Evolutionary conservation across 768 basidiomycete genomes (phyloP).

Genomic region (Leucosporidium scottii): DNA sequence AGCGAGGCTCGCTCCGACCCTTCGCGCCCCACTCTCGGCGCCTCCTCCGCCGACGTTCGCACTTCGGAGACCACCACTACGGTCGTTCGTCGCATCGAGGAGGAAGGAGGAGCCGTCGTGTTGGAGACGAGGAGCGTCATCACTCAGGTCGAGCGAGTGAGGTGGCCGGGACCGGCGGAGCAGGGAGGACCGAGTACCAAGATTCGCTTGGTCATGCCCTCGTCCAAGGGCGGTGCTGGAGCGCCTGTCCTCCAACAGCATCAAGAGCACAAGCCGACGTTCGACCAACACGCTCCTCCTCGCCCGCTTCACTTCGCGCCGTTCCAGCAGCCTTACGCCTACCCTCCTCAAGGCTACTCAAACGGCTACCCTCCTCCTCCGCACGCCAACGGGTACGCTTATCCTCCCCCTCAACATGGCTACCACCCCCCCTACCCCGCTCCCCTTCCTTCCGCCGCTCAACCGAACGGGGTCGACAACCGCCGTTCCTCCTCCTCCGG

Average conservation of each 20-base stretch:
- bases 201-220: no score
- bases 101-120: conserved; percentile 14
- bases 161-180: conserved; percentile 2
- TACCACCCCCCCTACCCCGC: no score
- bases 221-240: no score
- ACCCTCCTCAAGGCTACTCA: neutral
- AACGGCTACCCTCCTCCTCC: neutral
- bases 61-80: conserved; percentile 10
- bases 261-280: neutral
- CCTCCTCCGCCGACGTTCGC: conserved; percentile 5
- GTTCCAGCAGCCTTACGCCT: neutral
- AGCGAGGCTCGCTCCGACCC: conserved; percentile 21
- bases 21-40: neutral
- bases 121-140: conserved; percentile 25
- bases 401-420: no score
- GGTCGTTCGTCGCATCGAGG: conserved; percentile 2
- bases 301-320: neutral
- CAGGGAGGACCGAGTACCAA: neutral
- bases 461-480: no score
- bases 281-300: neutral
- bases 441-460: no score
- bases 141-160: conserved; percentile 24
- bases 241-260: neutral
- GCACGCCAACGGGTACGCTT: no score
- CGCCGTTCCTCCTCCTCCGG: no score